Evolutionary conservation across 1,139 yeast species (phyloP).

Genomic region (Saccharomycopsis hybrid): DNA sequence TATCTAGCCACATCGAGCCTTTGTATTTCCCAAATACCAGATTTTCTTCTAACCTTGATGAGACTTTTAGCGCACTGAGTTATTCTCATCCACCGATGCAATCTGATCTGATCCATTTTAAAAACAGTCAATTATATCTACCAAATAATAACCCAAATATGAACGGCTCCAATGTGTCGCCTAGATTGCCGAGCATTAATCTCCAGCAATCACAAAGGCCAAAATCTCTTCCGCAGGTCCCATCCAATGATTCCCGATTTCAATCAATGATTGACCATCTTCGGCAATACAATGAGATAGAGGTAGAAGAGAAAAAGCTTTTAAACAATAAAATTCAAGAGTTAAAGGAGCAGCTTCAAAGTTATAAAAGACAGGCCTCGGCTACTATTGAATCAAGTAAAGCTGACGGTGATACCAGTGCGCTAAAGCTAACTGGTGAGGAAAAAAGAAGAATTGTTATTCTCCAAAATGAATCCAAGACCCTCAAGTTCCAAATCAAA

Average conservation of each 20-base stretch:
- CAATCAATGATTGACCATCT: conserved; percentile 8
- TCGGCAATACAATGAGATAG: conserved; percentile 16
- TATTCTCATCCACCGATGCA: too few relatives aligned
- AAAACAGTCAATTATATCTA: too few relatives aligned
- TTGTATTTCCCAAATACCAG: too few relatives aligned
- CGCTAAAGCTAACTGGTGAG: neutral
- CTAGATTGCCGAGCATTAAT: too few relatives aligned
- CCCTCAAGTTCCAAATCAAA: conserved; percentile 12
- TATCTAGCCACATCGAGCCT: too few relatives aligned
- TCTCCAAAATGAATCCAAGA: conserved; percentile 12
- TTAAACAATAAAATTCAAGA: conserved; percentile 11
- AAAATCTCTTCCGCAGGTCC: neutral
- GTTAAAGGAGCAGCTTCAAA: conserved; percentile 6
- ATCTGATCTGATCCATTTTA: too few relatives aligned
- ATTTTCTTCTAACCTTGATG: too few relatives aligned
- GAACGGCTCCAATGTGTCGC: too few relatives aligned
- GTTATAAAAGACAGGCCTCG: conserved; percentile 4
- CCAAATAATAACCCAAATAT: too few relatives aligned
- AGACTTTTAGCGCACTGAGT: too few relatives aligned
- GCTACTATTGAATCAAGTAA: neutral
- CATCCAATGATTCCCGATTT: conserved; percentile 3
- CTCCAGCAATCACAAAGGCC: too few relatives aligned
- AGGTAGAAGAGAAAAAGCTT: conserved; percentile 12
- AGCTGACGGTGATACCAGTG: neutral
- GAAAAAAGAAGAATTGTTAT: neutral